phyloP scores from a whole-genome alignment of 352 stramenopile species.

The Pseudoperonospora humuli region DNA sequence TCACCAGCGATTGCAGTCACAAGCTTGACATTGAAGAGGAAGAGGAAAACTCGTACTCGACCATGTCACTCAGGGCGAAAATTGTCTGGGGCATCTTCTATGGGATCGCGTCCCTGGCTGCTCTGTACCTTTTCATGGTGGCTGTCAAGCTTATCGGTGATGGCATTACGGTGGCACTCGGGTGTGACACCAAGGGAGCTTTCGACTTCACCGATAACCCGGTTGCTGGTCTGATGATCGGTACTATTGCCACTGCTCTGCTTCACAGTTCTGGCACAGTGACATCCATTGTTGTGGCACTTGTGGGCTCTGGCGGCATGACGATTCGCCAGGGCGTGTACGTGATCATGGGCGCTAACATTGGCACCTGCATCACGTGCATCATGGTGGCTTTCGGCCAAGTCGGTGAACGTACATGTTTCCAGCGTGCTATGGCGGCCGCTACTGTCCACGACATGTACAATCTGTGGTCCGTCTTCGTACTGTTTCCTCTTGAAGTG shows the following conservation, averaged over 20 bases:
- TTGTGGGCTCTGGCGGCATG: constrained; percentile 60
- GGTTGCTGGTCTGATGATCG: constrained; percentile 68
- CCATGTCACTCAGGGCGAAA: constrained; percentile 22
- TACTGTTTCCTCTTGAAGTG: constrained; percentile 69
- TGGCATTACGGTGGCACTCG: constrained; percentile 59
- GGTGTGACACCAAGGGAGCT: constrained; percentile 53
- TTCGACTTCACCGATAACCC: constrained; percentile 72
- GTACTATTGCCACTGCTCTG: constrained; percentile 61
- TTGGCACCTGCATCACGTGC: constrained; percentile 84
- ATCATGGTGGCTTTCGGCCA: constrained; percentile 88
- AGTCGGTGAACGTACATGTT: constrained; percentile 57
- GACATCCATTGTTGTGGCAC: constrained; percentile 69
- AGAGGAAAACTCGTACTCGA: constrained; percentile 17
- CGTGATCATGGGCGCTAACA: constrained; percentile 91
- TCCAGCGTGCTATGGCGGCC: constrained; percentile 56
- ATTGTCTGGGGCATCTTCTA: constrained; percentile 29
- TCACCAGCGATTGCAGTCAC: constrained; percentile 14
- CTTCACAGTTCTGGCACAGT: constrained; percentile 73
- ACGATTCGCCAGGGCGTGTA: constrained; percentile 79
- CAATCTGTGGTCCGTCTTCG: constrained; percentile 81
- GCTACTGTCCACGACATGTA: constrained; percentile 72
- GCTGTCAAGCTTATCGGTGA: constrained; percentile 72
- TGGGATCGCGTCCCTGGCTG: constrained; percentile 29
- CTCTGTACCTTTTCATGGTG: constrained; percentile 81
- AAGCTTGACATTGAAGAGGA: constrained; percentile 12